Conservation (phyloP, 306 rosid species). For the Senna siamea region DNA sequence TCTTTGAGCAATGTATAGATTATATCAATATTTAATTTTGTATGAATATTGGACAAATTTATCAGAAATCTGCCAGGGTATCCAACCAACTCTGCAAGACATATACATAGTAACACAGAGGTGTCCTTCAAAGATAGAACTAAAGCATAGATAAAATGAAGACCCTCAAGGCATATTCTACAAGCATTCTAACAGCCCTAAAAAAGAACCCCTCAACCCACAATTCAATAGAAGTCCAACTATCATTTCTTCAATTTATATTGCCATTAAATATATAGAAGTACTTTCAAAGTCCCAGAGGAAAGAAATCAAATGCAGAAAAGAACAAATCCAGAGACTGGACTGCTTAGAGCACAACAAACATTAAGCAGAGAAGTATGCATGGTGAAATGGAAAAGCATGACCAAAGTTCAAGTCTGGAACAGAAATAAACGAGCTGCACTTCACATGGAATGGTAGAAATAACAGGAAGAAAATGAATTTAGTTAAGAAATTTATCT, state of each 20-base stretch:
- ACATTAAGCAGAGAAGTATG: background rate
- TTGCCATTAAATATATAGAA: background rate
- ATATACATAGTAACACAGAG: conserved; percentile 7
- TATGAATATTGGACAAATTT: conserved; percentile 12
- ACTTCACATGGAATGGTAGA: background rate
- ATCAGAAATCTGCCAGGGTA: conserved; percentile 19
- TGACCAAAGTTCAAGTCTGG: background rate
- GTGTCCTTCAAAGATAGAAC: background rate
- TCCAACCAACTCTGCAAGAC: conserved; percentile 9
- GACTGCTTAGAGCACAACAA: background rate
- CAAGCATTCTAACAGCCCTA: background rate
- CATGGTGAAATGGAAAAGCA: background rate
- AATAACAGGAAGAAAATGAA: background rate
- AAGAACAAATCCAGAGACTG: background rate
- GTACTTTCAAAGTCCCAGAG: background rate
- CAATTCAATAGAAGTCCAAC: background rate
- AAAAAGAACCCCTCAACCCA: background rate
- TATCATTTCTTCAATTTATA: background rate
- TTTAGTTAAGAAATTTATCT: background rate
- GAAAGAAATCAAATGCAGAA: background rate
- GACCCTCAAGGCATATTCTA: background rate
- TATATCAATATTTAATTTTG: conserved; percentile 1
- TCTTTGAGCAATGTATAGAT: conserved; percentile 4
- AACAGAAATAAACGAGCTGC: background rate
- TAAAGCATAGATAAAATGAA: background rate